phyloP scores from a whole-genome alignment of 345 rosid genomes.

The Eucalyptus cloeziana region DNA sequence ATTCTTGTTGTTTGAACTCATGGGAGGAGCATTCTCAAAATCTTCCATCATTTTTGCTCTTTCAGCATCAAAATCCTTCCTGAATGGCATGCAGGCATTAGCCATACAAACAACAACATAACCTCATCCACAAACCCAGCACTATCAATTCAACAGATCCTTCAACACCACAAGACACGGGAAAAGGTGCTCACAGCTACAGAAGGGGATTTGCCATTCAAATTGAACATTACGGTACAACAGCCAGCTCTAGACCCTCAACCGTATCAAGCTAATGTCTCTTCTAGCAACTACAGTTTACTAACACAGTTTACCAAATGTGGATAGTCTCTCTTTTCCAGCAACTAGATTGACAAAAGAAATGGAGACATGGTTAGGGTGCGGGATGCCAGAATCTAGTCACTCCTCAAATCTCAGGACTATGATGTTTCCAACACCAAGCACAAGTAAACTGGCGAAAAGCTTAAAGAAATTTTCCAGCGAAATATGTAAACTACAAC shows the following conservation, averaged over 20 bases:
- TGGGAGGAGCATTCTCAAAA: conserved; percentile 18
- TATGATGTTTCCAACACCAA: not conserved
- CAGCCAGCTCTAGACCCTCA: not conserved
- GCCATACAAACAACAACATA: not conserved
- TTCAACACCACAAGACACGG: not conserved
- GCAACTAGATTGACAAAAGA: not conserved
- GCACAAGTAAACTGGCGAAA: not conserved
- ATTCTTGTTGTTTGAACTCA: conserved; percentile 29
- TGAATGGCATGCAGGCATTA: conserved; percentile 3
- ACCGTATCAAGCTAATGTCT: not conserved
- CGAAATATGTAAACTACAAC: not conserved
- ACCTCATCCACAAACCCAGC: not conserved
- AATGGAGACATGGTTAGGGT: not conserved
- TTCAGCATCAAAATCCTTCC: conserved; percentile 81
- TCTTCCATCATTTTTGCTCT: conserved; percentile 42
- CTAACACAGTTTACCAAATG: not conserved
- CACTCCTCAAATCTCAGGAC: not conserved
- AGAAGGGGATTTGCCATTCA: not conserved
- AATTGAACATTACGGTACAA: not conserved
- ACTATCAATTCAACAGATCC: not conserved
- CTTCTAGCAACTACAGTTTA: not conserved
- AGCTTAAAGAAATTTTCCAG: not conserved
- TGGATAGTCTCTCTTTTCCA: not conserved
- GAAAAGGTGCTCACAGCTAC: not conserved
- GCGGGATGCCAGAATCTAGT: not conserved